Percentiles rank a stretch among this genome's conserved stretches.
Evolutionary conservation across 2,329 filamentous ascomycete genomes (phyloP).

Genomic region (Leptodontidium sp.): DNA sequence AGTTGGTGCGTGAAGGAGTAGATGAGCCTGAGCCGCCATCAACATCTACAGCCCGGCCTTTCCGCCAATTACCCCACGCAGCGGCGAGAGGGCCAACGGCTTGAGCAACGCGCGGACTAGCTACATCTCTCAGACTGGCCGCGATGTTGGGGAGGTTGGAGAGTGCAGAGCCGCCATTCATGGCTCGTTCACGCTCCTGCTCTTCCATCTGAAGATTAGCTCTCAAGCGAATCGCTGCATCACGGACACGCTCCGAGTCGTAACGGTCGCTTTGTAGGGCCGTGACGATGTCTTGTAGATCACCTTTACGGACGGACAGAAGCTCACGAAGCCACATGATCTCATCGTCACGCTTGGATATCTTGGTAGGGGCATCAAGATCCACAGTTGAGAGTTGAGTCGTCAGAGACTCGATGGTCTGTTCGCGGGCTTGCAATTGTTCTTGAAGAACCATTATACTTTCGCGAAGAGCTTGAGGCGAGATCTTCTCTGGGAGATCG

Average conservation of each 20-base stretch:
- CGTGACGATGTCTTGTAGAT: conserved; percentile 89
- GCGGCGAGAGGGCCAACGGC: conserved; percentile 80
- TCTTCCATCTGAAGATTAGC: conserved; percentile 98
- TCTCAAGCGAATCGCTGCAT: conserved; percentile 90
- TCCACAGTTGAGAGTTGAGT: conserved; percentile 73
- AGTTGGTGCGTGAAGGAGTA: conserved; percentile 18
- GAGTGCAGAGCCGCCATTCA: conserved; percentile 72
- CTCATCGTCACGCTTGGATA: conserved; percentile 92
- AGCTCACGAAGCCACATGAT: conserved; percentile 95
- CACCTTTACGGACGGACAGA: conserved; percentile 86
- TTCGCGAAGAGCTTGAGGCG: conserved; percentile 91
- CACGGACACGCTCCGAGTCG: conserved; percentile 81
- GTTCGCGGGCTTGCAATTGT: conserved; percentile 93
- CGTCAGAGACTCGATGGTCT: conserved; percentile 87
- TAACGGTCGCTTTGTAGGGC: conserved; percentile 78
- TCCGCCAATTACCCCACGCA: conserved; percentile 97
- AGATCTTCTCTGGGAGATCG: conserved; percentile 82
- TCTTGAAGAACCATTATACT: conserved; percentile 97
- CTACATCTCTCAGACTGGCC: conserved; percentile 73
- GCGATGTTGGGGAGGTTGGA: conserved; percentile 76
- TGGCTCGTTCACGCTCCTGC: conserved; percentile 87
- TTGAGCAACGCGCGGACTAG: conserved; percentile 84
- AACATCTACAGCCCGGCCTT: conserved; percentile 47
- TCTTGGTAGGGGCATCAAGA: conserved; percentile 79
- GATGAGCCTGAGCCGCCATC: conserved; percentile 7